Conservation (phyloP, 2,329 filamentous ascomycete species). For the Pseudogymnoascus sp. region DNA sequence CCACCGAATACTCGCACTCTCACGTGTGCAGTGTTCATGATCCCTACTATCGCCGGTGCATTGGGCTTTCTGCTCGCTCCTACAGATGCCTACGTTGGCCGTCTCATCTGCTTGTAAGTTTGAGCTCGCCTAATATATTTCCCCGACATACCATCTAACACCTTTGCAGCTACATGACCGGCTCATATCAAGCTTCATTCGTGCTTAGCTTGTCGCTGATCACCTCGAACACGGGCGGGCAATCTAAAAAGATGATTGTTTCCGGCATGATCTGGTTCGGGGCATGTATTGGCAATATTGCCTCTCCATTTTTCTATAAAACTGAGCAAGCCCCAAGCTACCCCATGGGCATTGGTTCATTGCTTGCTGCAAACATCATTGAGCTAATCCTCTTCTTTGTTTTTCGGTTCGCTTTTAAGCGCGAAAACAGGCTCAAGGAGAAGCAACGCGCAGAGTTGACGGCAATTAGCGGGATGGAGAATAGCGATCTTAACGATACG, state of each 20-base stretch:
- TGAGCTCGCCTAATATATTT: background rate
- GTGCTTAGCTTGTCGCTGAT: conserved; percentile 46
- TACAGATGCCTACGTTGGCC: conserved; percentile 39
- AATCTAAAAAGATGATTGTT: conserved; percentile 43
- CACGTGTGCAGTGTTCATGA: conserved; percentile 46
- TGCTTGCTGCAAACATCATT: conserved; percentile 35
- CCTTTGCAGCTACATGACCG: conserved; percentile 38
- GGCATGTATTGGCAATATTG: conserved; percentile 53
- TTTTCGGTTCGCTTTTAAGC: conserved; percentile 32
- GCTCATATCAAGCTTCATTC: conserved; percentile 15
- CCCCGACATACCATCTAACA: background rate
- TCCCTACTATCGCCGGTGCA: conserved; percentile 51
- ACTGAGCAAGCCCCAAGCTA: conserved; percentile 38
- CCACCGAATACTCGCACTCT: conserved; percentile 41
- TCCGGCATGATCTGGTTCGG: conserved; percentile 51
- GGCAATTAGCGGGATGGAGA: conserved; percentile 2
- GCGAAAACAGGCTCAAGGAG: conserved; percentile 34
- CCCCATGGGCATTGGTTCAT: conserved; percentile 33
- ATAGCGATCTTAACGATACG: conserved; percentile 29
- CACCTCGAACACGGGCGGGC: conserved; percentile 40
- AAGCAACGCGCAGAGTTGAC: conserved; percentile 11
- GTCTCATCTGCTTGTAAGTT: conserved; percentile 45
- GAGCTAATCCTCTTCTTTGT: conserved; percentile 33
- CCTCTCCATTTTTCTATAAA: conserved; percentile 54
- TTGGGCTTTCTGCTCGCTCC: conserved; percentile 50